A percentile compares a stretch with the other conserved stretches of the same genome.
Evolutionary conservation across 106 monocot genomes (phyloP).

Genomic region (Acanthochlamys bracteata): DNA sequence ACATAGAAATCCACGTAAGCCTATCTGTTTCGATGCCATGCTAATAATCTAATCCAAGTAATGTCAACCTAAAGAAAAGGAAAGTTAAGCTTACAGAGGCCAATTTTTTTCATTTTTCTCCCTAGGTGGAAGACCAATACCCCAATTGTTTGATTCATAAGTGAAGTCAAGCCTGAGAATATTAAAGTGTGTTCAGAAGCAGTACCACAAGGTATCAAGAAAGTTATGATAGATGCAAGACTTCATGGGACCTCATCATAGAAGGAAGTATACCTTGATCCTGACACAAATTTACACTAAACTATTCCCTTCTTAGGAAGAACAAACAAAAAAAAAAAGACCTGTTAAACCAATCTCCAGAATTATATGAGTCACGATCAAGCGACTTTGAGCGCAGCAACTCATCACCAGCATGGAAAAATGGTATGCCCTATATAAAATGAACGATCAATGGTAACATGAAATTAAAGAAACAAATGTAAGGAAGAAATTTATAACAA

Average conservation of each 20-base stretch:
- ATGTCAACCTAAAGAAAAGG: neutral
- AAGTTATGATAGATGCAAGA: too few species aligned
- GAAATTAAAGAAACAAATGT: too few species aligned
- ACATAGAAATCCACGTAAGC: too few species aligned
- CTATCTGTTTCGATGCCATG: too few species aligned
- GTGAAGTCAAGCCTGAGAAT: constrained; percentile 70
- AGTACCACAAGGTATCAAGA: neutral
- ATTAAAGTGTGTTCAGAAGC: constrained; percentile 8
- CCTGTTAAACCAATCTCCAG: constrained; percentile 98
- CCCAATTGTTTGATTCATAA: constrained; percentile 89
- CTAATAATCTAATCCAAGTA: neutral
- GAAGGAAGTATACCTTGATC: too few species aligned
- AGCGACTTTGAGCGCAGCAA: constrained; percentile 80
- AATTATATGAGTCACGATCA: constrained; percentile 94
- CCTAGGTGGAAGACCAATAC: constrained; percentile 80
- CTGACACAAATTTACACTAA: neutral
- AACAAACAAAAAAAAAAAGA: constrained; percentile 18
- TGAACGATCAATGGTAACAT: neutral
- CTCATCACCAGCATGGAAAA: constrained; percentile 92
- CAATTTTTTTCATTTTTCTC: constrained; percentile 84
- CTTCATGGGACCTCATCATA: too few species aligned
- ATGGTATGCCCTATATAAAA: constrained; percentile 61
- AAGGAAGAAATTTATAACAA: too few species aligned
- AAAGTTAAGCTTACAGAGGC: constrained; percentile 47
- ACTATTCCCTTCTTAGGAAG: neutral